A percentile compares a stretch with the other conserved stretches of the same genome.
Conservation (phyloP, 2,329 filamentous ascomycete species). For the Fusarium sp. region DNA sequence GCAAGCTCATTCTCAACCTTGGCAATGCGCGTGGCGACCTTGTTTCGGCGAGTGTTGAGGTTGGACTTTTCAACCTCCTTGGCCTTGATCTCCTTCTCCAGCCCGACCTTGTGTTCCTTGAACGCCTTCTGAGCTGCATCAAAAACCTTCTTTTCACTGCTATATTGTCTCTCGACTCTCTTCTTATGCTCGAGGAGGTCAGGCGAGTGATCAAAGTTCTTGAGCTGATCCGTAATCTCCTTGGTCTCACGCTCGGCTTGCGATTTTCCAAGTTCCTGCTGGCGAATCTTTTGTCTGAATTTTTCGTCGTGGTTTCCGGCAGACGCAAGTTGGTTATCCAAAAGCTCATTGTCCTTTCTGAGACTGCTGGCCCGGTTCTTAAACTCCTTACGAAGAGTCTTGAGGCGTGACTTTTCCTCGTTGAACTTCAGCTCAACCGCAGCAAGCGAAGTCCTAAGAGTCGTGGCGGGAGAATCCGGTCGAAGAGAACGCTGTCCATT, state of each 20-base stretch:
- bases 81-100: slow-evolving; percentile 72
- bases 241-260: slow-evolving; percentile 70
- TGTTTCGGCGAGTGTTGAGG: slow-evolving; percentile 77
- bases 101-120: slow-evolving; percentile 69
- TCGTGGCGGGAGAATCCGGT: slow-evolving; percentile 82
- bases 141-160: slow-evolving; percentile 69
- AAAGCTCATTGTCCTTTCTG: slow-evolving; percentile 79
- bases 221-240: slow-evolving; percentile 69
- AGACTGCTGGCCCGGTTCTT: slow-evolving; percentile 75
- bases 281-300: slow-evolving; percentile 78
- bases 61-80: slow-evolving; percentile 74
- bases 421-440: slow-evolving; percentile 77
- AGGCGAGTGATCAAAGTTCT: slow-evolving; percentile 73
- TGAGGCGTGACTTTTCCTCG: slow-evolving; percentile 77
- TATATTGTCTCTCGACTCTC: slow-evolving; percentile 64
- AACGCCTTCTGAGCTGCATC: slow-evolving; percentile 68
- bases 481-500: slow-evolving; percentile 71
- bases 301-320: slow-evolving; percentile 81
- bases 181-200: slow-evolving; percentile 71
- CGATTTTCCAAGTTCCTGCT: slow-evolving; percentile 80
- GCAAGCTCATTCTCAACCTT: slow-evolving; percentile 81
- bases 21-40: slow-evolving; percentile 76
- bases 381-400: slow-evolving; percentile 80
- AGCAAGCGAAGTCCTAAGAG: slow-evolving; percentile 80
- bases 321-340: slow-evolving; percentile 74